A percentile compares a stretch with the other conserved stretches of the same genome.
phyloP scores from a whole-genome alignment of 1,284 basidiomycete genomes.

The Lignosus rhinocerotis region DNA sequence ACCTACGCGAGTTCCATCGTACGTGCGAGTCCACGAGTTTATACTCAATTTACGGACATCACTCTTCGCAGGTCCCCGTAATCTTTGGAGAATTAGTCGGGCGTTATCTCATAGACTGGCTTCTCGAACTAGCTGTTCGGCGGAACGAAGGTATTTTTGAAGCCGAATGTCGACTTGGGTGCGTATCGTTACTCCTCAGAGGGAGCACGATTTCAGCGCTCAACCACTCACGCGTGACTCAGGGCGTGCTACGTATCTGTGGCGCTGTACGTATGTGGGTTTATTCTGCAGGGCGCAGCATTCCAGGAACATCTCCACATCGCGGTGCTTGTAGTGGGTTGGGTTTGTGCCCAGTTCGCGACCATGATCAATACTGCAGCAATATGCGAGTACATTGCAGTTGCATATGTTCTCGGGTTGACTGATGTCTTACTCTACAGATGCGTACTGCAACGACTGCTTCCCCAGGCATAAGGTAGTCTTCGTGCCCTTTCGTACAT shows the following conservation, averaged over 20 bases:
- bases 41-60: slow-evolving; percentile 15
- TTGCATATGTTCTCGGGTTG: neutral
- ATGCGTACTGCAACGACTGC: slow-evolving; percentile 43
- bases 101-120: slow-evolving; percentile 65
- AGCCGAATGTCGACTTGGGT: slow-evolving; percentile 71
- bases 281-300: slow-evolving; percentile 56
- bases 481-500: neutral
- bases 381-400: slow-evolving; percentile 39
- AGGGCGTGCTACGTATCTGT: slow-evolving; percentile 67
- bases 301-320: slow-evolving; percentile 52
- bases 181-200: slow-evolving; percentile 11
- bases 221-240: neutral
- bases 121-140: slow-evolving; percentile 53
- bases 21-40: slow-evolving; percentile 14
- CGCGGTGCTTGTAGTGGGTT: slow-evolving; percentile 54
- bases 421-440: slow-evolving; percentile 25
- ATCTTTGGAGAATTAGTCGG: slow-evolving; percentile 67
- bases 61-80: slow-evolving; percentile 47
- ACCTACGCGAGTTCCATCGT: slow-evolving; percentile 67
- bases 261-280: slow-evolving; percentile 62
- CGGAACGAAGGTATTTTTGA: slow-evolving; percentile 70
- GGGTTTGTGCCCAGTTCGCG: slow-evolving; percentile 53
- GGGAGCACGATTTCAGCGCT: neutral
- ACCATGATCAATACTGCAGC: slow-evolving; percentile 62
- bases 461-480: slow-evolving; percentile 43